Percentiles rank a stretch among this genome's conserved stretches.
Evolutionary conservation across 1,139 yeast species (phyloP).

Genomic region (Blastobotrys malaysiensis): DNA sequence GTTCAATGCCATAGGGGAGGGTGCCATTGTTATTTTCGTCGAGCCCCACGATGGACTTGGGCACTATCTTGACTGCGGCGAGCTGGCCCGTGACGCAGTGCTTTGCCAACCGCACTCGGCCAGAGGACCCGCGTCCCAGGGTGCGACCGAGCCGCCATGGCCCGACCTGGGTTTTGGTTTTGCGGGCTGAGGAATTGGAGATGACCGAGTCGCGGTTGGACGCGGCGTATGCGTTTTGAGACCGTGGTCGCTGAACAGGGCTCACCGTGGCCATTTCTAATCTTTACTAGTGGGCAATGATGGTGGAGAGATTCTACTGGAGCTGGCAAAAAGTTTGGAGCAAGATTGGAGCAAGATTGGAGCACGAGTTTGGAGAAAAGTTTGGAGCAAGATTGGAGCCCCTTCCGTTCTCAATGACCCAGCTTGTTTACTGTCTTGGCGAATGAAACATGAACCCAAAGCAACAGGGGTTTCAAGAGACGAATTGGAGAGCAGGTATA

Average conservation of each 20-base stretch:
- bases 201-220: slow-evolving; percentile 50
- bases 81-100: slow-evolving; percentile 78
- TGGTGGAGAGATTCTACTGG: too few relatives aligned
- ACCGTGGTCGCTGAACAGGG: not conserved
- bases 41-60: slow-evolving; percentile 60
- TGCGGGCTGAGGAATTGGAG: slow-evolving; percentile 42
- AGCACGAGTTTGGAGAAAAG: too few relatives aligned
- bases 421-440: not conserved
- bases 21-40: slow-evolving; percentile 34
- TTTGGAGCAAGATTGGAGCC: too few relatives aligned
- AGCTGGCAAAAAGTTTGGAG: too few relatives aligned
- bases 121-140: slow-evolving; percentile 91
- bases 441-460: not conserved
- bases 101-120: slow-evolving; percentile 87
- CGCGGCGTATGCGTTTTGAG: not conserved
- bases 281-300: not conserved
- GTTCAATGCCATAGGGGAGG: slow-evolving; percentile 88
- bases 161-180: slow-evolving; percentile 70
- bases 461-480: too few relatives aligned
- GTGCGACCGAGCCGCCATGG: slow-evolving; percentile 97
- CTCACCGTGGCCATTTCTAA: not conserved
- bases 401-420: not conserved
- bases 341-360: too few relatives aligned
- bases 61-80: slow-evolving; percentile 96
- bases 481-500: too few relatives aligned